phyloP scores from a whole-genome alignment of 345 rosid genomes.

The Lenwebbia sp. region DNA sequence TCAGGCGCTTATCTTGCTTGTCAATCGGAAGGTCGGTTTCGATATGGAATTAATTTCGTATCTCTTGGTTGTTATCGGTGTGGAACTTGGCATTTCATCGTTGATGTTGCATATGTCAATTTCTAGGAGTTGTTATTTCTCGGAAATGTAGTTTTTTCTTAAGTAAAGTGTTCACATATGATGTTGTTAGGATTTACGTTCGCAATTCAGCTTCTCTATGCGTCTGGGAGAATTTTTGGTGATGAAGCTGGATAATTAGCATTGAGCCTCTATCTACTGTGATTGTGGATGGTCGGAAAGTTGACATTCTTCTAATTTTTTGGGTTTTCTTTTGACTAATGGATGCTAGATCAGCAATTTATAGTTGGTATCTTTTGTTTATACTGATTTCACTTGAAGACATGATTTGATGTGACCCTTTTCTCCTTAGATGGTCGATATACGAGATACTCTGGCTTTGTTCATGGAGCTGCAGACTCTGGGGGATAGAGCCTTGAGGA shows the following conservation, averaged over 20 bases:
- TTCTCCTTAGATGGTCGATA: conserved; percentile 47
- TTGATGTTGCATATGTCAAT: neutral
- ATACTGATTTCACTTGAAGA: neutral
- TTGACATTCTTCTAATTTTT: neutral
- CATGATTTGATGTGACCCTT: conserved; percentile 1
- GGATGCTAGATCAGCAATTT: neutral
- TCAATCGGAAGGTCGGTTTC: conserved; percentile 50
- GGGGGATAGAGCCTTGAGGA: conserved; percentile 61
- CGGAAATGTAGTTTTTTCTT: neutral
- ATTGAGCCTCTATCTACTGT: neutral
- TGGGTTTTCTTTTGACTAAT: neutral
- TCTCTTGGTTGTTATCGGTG: neutral
- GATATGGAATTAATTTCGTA: neutral
- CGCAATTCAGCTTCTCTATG: neutral
- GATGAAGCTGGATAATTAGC: neutral
- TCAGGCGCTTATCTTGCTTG: conserved; percentile 67
- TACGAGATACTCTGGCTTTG: conserved; percentile 53
- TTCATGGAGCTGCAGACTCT: conserved; percentile 81
- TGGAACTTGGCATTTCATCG: neutral
- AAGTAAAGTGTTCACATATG: neutral
- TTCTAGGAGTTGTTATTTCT: neutral
- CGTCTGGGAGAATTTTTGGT: neutral
- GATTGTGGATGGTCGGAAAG: neutral
- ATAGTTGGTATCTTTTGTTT: neutral
- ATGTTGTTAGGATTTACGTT: neutral